These are phyloP conservation scores for Pholiota molesta DNA, from an alignment of 768 basidiomycete genomes.

Conservation along the genomic window DNA sequence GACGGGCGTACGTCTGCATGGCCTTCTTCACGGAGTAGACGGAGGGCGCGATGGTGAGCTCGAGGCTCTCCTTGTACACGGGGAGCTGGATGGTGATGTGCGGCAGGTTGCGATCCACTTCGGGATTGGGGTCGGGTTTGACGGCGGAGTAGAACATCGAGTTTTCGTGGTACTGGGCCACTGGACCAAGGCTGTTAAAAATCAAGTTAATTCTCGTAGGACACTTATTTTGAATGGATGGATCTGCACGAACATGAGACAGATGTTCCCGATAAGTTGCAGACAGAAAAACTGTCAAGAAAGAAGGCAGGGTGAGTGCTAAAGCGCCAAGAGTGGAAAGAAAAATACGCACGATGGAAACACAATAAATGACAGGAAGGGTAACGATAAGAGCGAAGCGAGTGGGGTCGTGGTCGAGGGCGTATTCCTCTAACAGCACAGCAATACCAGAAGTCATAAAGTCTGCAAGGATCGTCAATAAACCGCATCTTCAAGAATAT, in stretches of 20 bases:
- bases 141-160: constrained; percentile 81
- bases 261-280: constrained; percentile 68
- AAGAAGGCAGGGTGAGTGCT: neutral
- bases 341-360: constrained; percentile 62
- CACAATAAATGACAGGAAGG: constrained; percentile 73
- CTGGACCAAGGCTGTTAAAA: constrained; percentile 62
- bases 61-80: constrained; percentile 84
- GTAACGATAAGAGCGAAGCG: constrained; percentile 71
- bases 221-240: constrained; percentile 21
- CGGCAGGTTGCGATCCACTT: constrained; percentile 69
- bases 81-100: constrained; percentile 85
- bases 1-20: constrained; percentile 85
- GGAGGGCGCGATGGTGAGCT: constrained; percentile 72
- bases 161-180: constrained; percentile 83
- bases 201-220: constrained; percentile 23
- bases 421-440: constrained; percentile 67
- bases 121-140: constrained; percentile 66
- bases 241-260: constrained; percentile 45
- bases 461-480: constrained; percentile 33
- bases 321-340: neutral
- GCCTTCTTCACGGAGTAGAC: constrained; percentile 82
- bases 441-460: constrained; percentile 64
- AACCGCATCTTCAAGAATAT: too few relatives aligned
- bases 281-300: constrained; percentile 69
- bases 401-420: constrained; percentile 60